Evolutionary conservation across 176 grass and related monocot genomes (phyloP), one percentile per base, ranked within the genome.

Genomic region (Eleusine indica): DNA sequence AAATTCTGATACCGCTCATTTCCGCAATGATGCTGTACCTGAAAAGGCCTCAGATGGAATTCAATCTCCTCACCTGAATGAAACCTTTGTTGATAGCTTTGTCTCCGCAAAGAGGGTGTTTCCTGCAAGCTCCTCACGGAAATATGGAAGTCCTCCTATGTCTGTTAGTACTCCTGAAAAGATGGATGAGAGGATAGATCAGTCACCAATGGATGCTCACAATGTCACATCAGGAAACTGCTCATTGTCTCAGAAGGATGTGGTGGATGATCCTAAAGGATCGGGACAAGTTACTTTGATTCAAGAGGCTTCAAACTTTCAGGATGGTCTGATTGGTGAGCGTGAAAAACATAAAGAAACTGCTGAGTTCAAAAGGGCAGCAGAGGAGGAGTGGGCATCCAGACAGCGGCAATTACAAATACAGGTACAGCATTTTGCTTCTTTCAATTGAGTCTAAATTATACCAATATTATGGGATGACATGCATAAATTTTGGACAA

Each of bases 341-440:
- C 91, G 96, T 44, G 96, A 99, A 76, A 99, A 90, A 32, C 93
- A 89, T 88, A 99, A 99, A 87, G 87, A 92, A 90, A 94, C 96
- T 77, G 78, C 64, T 17, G 91, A 94, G 75, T 99, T 86, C 69
- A 96, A 86, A 81, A 90, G 80, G 61, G 93, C 91, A 72, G 51
- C 35, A 68, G 93, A 94, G 82, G 87, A 90, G 79, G 96, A 99
- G 84, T 96, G 93, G 96, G 96, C 93, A 64, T 88, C 87, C 17
- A 92, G 96, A 87, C 89, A 87, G 54, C 70, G 82, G 28, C 87
- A 96, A 76, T 82, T 99, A 74, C 89, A 79, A 75, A 87, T 92
- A 85, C 93, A 96, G 96, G 96, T 99, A 82, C 65, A 15, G 0
- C 78, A 53, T 76, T 71, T 73, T 72, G 56, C 40, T 16, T 18